Conservation (phyloP, 139 green algal genomes). For the Coelastrella sp. region DNA sequence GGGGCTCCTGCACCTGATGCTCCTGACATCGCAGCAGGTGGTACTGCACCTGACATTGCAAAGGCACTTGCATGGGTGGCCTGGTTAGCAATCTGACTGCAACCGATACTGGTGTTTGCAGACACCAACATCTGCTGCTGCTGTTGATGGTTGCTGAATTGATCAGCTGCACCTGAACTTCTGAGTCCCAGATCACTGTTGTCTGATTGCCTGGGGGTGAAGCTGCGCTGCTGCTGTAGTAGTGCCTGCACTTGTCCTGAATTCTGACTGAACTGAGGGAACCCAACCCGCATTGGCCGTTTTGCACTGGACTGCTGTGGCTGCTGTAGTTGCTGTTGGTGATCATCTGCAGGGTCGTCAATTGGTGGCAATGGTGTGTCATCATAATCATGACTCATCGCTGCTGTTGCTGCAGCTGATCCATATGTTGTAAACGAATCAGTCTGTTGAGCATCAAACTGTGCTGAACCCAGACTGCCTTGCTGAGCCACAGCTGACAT, state of each 20-base stretch:
- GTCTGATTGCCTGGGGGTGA: not conserved
- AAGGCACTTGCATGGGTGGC: too few relatives aligned
- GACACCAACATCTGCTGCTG: not conserved
- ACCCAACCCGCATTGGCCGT: not conserved
- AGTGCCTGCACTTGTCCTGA: not conserved
- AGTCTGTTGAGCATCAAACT: not conserved
- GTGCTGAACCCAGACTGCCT: not conserved
- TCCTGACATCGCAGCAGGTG: not conserved
- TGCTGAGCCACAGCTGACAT: not conserved
- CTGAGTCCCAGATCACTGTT: not conserved
- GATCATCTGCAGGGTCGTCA: not conserved
- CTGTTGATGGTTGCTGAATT: not conserved
- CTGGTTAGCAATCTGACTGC: too few relatives aligned
- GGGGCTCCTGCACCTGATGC: not conserved
- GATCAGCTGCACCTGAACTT: not conserved
- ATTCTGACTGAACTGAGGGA: not conserved
- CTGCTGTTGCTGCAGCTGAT: not conserved
- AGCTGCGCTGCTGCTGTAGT: not conserved
- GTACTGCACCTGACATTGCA: not conserved
- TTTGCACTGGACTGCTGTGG: not conserved
- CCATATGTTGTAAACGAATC: not conserved
- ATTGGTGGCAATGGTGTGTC: constrained; percentile 2
- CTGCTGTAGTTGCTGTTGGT: constrained; percentile 30
- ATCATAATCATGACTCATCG: not conserved
- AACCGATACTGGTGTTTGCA: too few relatives aligned